Percentiles rank a stretch among this genome's conserved stretches.
phyloP scores from a whole-genome alignment of 2,329 filamentous ascomycete species.

The Beauveria rudraprayagi region DNA sequence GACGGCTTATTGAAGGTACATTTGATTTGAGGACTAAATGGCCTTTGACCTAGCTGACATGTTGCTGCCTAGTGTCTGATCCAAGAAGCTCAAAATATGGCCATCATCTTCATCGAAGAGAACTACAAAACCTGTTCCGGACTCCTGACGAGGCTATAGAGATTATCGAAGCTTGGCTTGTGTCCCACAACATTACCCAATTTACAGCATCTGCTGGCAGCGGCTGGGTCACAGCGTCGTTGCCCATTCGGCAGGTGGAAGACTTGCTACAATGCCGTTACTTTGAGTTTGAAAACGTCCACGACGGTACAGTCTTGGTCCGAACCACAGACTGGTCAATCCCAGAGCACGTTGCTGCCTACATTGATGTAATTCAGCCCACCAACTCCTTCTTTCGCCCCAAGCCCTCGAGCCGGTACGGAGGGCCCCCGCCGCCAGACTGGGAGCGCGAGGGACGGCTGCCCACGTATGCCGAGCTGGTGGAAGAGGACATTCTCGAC shows the following conservation, averaged over 20 bases:
- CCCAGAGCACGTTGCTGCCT: background rate
- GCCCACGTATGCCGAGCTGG: slow-evolving; percentile 5
- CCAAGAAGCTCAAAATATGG: background rate
- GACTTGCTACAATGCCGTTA: slow-evolving; percentile 3
- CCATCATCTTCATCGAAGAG: background rate
- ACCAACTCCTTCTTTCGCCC: slow-evolving; percentile 6
- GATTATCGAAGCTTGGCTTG: background rate
- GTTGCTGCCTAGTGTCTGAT: background rate
- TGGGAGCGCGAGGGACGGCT: slow-evolving; percentile 2
- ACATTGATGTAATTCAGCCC: slow-evolving; percentile 5
- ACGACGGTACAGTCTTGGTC: background rate
- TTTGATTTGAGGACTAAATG: background rate
- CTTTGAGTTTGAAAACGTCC: slow-evolving; percentile 6
- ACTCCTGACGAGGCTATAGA: background rate
- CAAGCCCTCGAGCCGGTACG: slow-evolving; percentile 1
- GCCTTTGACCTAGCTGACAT: background rate
- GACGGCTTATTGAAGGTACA: background rate
- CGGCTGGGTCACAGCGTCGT: slow-evolving; percentile 1
- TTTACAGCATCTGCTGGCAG: background rate
- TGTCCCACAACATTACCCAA: background rate
- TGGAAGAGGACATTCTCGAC: slow-evolving; percentile 3
- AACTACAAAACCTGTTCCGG: background rate
- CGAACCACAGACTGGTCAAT: slow-evolving; percentile 7
- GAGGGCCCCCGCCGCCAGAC: slow-evolving; percentile 6
- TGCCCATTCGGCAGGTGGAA: background rate